These are phyloP conservation scores for Nyctanthes arbortristis DNA, from an alignment of 257 asterid genomes.

Conservation along the genomic window DNA sequence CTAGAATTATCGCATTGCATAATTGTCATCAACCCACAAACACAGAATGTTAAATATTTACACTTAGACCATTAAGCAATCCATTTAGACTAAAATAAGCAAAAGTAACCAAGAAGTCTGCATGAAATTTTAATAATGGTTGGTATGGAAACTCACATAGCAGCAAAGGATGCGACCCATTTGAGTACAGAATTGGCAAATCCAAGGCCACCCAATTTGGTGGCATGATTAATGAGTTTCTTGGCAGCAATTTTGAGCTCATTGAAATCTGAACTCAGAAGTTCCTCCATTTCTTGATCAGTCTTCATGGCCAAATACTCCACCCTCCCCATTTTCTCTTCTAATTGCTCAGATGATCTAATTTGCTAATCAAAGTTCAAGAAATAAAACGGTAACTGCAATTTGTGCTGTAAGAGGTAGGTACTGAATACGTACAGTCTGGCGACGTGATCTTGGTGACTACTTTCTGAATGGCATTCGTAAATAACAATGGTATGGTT, in stretches of 20 bases:
- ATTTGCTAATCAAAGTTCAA: not conserved
- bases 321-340: constrained; percentile 57
- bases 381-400: not conserved
- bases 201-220: constrained; percentile 52
- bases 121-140: no score
- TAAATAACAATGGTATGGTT: not conserved
- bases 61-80: not conserved
- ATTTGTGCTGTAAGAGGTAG: not conserved
- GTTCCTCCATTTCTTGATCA: constrained; percentile 45
- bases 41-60: not conserved
- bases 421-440: not conserved
- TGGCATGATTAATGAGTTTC: constrained; percentile 60
- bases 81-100: not conserved
- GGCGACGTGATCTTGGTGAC: not conserved
- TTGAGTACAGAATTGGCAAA: constrained; percentile 73
- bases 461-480: not conserved
- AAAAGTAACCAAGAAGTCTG: not conserved
- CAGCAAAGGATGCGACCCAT: constrained; percentile 89
- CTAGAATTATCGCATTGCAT: not conserved
- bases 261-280: constrained; percentile 59
- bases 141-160: constrained; percentile 62
- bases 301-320: constrained; percentile 66
- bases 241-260: constrained; percentile 72
- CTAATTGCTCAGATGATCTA: no score
- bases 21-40: not conserved